Evolutionary conservation across 2,329 filamentous ascomycete genomes (phyloP).

Genomic region (Rutstroemia sp.): DNA sequence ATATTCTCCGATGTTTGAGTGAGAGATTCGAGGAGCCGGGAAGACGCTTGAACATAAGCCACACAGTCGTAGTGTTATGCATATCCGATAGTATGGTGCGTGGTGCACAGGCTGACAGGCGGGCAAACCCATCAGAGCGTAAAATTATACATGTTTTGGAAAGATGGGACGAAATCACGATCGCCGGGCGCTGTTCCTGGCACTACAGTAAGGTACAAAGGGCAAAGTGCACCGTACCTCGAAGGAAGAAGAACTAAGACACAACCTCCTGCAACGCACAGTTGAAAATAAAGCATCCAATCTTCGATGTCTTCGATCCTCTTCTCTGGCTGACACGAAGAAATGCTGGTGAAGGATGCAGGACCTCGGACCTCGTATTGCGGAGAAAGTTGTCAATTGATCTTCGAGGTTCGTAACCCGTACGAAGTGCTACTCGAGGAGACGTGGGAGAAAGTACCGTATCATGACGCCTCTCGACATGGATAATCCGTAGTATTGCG

Average conservation of each 20-base stretch:
- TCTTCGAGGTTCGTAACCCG: background rate
- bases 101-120: too few relatives aligned
- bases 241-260: background rate
- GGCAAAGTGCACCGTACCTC: background rate
- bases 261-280: too few relatives aligned
- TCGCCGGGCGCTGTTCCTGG: slow-evolving; percentile 6
- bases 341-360: too few relatives aligned
- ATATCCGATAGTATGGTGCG: background rate
- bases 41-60: background rate
- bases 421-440: too few relatives aligned
- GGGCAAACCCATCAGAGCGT: background rate
- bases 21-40: background rate
- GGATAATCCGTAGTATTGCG: background rate
- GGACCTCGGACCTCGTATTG: slow-evolving; percentile 2
- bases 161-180: slow-evolving; percentile 9
- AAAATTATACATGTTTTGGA: slow-evolving; percentile 7
- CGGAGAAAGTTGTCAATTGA: background rate
- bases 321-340: background rate
- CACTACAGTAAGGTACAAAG: slow-evolving; percentile 4
- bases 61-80: slow-evolving; percentile 2
- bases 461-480: slow-evolving; percentile 5
- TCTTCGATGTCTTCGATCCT: too few relatives aligned
- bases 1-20: slow-evolving; percentile 9
- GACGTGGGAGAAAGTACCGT: background rate
- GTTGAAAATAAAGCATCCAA: too few relatives aligned